These are phyloP conservation scores for Claviceps spartinae DNA, from an alignment of 2,329 filamentous ascomycete genomes.

Conservation along the genomic window DNA sequence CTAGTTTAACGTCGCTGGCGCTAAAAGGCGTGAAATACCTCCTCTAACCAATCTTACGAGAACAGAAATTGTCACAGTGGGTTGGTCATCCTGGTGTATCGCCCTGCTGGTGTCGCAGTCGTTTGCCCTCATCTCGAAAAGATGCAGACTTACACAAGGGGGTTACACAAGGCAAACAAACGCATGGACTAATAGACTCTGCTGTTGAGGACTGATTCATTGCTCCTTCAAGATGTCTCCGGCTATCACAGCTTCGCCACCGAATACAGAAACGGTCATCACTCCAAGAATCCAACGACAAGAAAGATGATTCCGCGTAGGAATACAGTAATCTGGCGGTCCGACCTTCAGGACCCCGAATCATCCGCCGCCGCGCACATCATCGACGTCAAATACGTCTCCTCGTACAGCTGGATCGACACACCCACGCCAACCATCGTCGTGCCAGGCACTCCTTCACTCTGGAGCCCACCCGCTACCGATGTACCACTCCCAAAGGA, in stretches of 20 bases:
- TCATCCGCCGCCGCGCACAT: constrained; percentile 13
- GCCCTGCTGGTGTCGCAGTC: too few species aligned
- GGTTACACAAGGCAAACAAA: too few species aligned
- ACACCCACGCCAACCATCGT: constrained; percentile 26
- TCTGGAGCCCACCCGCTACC: constrained; percentile 20
- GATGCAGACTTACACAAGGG: too few species aligned
- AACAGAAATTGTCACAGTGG: too few species aligned
- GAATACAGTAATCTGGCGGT: background rate
- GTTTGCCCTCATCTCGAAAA: too few species aligned
- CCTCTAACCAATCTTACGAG: too few species aligned
- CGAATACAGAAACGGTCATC: background rate
- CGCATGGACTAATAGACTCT: too few species aligned
- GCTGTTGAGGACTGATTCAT: too few species aligned
- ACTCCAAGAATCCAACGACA: background rate
- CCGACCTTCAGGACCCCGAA: background rate
- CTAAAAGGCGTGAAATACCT: background rate
- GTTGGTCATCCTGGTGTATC: too few species aligned
- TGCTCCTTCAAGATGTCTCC: background rate
- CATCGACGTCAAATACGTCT: constrained; percentile 23
- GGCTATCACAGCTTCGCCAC: too few species aligned
- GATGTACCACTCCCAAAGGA: constrained; percentile 20
- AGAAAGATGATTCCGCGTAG: background rate
- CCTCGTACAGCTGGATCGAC: constrained; percentile 39
- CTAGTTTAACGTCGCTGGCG: background rate
- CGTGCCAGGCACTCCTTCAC: constrained; percentile 25